Evolutionary conservation across 2,329 filamentous ascomycete genomes (phyloP), one percentile per base, ranked within the genome.

Genomic region (Aspergillus fijiensis): DNA sequence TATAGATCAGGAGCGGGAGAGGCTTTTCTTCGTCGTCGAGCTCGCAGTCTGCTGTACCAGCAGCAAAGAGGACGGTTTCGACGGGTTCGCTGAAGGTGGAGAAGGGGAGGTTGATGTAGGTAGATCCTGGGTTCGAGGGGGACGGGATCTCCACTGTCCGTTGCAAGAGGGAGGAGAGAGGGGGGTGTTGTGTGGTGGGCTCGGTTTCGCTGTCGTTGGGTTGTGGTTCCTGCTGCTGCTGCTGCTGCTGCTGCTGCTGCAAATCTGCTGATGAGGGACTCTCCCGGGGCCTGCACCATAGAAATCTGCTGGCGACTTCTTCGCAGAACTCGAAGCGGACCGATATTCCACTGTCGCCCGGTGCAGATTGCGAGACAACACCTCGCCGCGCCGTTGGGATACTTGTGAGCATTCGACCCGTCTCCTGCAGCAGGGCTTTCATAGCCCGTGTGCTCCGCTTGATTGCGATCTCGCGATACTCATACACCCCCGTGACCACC

Each of bases 11-110:
- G 12, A 87, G 72, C 55, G 90, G 91, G 1, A 98, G 70, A 0
- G 94, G 88, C 19, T 90, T 83, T 65, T 98, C 94, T 67, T 99
- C 84, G 68, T 98, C 93, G 70, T 99, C 95, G 63, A 92, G 87
- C 45, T 87, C 86, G 73, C 70, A 79, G 68, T 69, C 77, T 62
- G 77, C 77, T 71, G 67, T 81, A 69, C 69, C 83, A 66, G 70
- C 81, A 4, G 78, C 88, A 65, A 98, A 91, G 58, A 97, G 87
- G 0, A 87, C 83, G 27, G 81, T 83, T 69, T 97, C 91, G 61
- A 89, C 90, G 0, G 92, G 89, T 60, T 90, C 84, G 0, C 92
- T 84, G 2, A 98, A 80, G 50, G 82, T 82, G 3, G 85, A 82
- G 69, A 94, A 92, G 0, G 89, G 83, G 2, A 97, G 73, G 3